Conservation (phyloP, 345 rosid species). For the Populus simonii region DNA sequence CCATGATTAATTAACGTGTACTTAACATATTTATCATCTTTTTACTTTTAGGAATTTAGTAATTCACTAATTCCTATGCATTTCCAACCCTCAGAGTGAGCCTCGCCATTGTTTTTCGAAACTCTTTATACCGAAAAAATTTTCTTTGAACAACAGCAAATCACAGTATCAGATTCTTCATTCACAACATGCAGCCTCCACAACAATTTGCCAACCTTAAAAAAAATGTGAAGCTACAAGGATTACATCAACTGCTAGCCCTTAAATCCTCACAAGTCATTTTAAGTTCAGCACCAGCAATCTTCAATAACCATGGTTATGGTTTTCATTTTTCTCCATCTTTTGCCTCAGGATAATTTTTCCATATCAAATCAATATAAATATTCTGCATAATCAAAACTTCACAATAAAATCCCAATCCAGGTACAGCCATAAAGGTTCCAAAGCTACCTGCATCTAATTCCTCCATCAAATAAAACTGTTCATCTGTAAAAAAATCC, state of each 20-base stretch:
- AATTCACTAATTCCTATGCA: background rate
- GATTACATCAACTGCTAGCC: too few species aligned
- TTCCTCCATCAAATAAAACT: background rate
- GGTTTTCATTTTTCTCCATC: background rate
- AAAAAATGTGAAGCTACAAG: too few species aligned
- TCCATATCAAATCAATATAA: background rate
- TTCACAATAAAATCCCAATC: background rate
- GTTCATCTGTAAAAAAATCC: background rate
- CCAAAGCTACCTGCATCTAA: background rate
- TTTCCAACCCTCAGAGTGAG: background rate
- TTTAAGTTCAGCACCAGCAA: background rate
- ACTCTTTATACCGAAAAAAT: too few species aligned
- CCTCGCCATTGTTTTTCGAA: background rate
- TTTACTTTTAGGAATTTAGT: background rate
- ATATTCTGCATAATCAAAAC: background rate
- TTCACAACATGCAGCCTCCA: too few species aligned
- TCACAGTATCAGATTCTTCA: background rate
- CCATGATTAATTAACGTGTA: background rate
- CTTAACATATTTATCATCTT: background rate
- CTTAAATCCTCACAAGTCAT: background rate
- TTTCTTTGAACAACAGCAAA: background rate
- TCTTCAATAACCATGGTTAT: background rate
- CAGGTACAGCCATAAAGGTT: background rate
- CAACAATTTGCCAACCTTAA: too few species aligned
- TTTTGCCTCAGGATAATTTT: too few species aligned